Evolutionary conservation across 805 yeast genomes (phyloP).

Genomic region (Ascoidea asiatica): DNA sequence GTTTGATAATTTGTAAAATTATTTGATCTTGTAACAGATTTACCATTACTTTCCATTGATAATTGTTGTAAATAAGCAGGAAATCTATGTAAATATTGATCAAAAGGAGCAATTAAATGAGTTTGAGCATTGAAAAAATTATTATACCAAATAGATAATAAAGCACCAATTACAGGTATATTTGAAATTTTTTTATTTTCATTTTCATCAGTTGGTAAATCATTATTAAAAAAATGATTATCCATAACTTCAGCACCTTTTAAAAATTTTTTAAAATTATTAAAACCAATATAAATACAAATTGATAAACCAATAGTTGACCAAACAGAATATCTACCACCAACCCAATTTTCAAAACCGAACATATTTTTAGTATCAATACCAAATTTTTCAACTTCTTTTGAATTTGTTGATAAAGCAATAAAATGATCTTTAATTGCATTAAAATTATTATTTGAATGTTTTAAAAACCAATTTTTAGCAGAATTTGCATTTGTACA

Average conservation of each 20-base stretch:
- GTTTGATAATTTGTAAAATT: constrained; percentile 89
- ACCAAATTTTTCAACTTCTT: constrained; percentile 88
- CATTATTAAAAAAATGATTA: constrained; percentile 50
- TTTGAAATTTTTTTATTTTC: constrained; percentile 78
- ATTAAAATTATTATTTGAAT: constrained; percentile 51
- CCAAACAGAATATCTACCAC: constrained; percentile 99
- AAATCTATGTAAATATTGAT: constrained; percentile 97
- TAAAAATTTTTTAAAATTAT: constrained; percentile 81
- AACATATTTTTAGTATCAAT: constrained; percentile 97
- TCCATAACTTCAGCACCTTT: constrained; percentile 98
- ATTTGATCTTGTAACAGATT: constrained; percentile 88
- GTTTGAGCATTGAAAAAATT: constrained; percentile 98
- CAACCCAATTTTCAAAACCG: constrained; percentile 98
- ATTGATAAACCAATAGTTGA: constrained; percentile 95
- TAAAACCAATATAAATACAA: constrained; percentile 89
- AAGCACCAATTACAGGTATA: constrained; percentile 89
- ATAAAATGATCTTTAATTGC: constrained; percentile 90
- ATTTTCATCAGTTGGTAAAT: neutral
- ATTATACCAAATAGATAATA: constrained; percentile 95
- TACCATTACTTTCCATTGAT: constrained; percentile 98
- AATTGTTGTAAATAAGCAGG: constrained; percentile 98
- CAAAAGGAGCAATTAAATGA: constrained; percentile 96
- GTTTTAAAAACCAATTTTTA: constrained; percentile 80
- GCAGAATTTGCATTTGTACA: constrained; percentile 93
- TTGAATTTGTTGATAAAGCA: constrained; percentile 88